Percentiles rank a stretch among this genome's conserved stretches.
phyloP scores from a whole-genome alignment of 495 filamentous ascomycete genomes.

The Choiromyces venosus region DNA sequence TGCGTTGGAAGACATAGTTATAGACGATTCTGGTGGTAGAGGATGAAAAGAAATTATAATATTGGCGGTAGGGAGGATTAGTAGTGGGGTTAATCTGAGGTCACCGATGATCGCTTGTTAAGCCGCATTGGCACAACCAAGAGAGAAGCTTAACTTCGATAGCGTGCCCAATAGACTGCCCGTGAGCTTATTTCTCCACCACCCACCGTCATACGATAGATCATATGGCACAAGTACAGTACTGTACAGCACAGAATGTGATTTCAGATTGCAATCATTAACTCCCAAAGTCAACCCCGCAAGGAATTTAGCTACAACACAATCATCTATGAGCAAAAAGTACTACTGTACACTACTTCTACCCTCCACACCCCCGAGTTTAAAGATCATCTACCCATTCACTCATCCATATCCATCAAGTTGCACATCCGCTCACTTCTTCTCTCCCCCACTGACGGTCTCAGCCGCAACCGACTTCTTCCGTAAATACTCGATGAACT shows the following conservation, averaged over 20 bases:
- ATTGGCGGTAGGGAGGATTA: neutral
- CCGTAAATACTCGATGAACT: conserved; percentile 34
- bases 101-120: neutral
- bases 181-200: neutral
- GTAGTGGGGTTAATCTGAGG: neutral
- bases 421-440: neutral
- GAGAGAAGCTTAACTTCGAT: neutral
- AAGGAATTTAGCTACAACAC: neutral
- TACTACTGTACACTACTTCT: neutral
- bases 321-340: neutral
- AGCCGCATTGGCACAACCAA: neutral
- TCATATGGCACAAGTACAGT: no score
- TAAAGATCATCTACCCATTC: neutral
- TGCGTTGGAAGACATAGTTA: neutral
- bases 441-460: neutral
- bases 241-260: neutral
- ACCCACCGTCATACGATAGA: neutral
- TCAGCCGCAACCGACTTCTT: conserved; percentile 3
- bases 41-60: neutral
- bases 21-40: neutral
- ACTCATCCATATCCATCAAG: neutral
- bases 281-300: neutral
- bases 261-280: neutral
- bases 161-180: neutral
- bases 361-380: neutral